Evolutionary conservation across 306 rosid species (phyloP).

Genomic region (Notholithocarpus densiflorus): DNA sequence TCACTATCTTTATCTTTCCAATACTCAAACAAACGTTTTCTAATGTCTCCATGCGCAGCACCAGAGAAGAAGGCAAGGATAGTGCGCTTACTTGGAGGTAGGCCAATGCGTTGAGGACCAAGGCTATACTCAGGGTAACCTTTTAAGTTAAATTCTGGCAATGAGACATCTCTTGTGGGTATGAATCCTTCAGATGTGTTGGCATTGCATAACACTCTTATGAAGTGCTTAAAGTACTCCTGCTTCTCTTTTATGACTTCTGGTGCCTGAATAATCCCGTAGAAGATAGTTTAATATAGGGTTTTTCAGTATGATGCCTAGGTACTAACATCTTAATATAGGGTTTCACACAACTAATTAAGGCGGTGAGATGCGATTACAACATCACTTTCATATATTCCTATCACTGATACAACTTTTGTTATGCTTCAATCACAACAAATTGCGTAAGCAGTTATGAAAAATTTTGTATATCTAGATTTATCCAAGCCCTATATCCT

Average conservation of each 20-base stretch:
- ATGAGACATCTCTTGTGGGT: constrained; percentile 31
- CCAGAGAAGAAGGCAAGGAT: constrained; percentile 42
- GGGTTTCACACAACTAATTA: too few relatives aligned
- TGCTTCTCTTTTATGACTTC: constrained; percentile 18
- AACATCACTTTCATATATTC: too few relatives aligned
- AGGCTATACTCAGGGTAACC: constrained; percentile 6
- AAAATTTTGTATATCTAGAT: too few relatives aligned
- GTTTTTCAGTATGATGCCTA: too few relatives aligned
- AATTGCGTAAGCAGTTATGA: too few relatives aligned
- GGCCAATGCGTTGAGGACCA: constrained; percentile 19
- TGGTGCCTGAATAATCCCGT: constrained; percentile 25
- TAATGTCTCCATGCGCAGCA: constrained; percentile 35
- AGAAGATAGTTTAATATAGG: not conserved
- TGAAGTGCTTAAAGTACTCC: constrained; percentile 24
- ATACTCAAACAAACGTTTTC: constrained; percentile 29
- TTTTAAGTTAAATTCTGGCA: constrained; percentile 31
- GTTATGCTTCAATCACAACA: too few relatives aligned
- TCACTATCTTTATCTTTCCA: constrained; percentile 28
- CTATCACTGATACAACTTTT: too few relatives aligned
- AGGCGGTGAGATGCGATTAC: too few relatives aligned
- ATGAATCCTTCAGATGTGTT: constrained; percentile 38
- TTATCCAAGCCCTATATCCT: too few relatives aligned
- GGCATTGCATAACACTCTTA: constrained; percentile 39
- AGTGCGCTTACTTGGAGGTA: constrained; percentile 12
- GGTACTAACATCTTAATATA: too few relatives aligned